A percentile compares a stretch with the other conserved stretches of the same genome.
Conservation (phyloP, 2,329 filamentous ascomycete species). For the Pezicula radicicola region DNA sequence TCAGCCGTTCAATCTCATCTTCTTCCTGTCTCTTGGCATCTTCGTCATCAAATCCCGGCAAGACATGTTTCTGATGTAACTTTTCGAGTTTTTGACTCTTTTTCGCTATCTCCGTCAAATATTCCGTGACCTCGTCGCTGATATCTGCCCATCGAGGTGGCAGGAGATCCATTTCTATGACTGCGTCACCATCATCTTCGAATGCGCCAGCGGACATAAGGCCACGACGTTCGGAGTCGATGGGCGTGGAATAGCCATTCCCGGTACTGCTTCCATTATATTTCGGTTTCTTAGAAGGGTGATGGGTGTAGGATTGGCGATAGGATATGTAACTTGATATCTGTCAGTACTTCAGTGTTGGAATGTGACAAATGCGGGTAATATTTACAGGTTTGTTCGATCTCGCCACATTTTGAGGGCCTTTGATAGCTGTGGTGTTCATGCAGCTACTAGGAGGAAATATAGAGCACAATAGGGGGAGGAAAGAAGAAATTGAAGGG, state of each 20-base stretch:
- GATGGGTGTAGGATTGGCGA: constrained; percentile 96
- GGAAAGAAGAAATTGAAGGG: neutral
- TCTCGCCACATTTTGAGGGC: constrained; percentile 89
- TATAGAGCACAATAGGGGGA: neutral
- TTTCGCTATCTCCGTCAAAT: constrained; percentile 74
- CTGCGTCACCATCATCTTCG: constrained; percentile 83
- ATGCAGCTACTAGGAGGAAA: neutral
- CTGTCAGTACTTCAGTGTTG: constrained; percentile 24
- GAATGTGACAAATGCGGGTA: constrained; percentile 16
- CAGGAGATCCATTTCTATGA: constrained; percentile 97
- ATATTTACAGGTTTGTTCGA: constrained; percentile 91
- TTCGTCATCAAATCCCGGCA: constrained; percentile 96
- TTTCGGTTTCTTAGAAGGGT: constrained; percentile 81
- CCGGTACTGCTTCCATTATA: constrained; percentile 41
- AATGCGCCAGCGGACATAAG: constrained; percentile 79
- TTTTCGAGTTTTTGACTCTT: constrained; percentile 86
- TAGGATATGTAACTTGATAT: constrained; percentile 87
- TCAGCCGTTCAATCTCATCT: constrained; percentile 83
- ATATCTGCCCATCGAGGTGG: constrained; percentile 95
- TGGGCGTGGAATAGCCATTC: constrained; percentile 59
- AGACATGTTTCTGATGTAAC: constrained; percentile 93
- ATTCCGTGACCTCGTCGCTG: constrained; percentile 87
- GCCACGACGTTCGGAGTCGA: constrained; percentile 68
- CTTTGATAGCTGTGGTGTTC: neutral
- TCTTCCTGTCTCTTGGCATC: constrained; percentile 85